Base-by-base conservation (phyloP, 1,284 basidiomycete genomes). In the Ganoderma meredithae region DNA sequence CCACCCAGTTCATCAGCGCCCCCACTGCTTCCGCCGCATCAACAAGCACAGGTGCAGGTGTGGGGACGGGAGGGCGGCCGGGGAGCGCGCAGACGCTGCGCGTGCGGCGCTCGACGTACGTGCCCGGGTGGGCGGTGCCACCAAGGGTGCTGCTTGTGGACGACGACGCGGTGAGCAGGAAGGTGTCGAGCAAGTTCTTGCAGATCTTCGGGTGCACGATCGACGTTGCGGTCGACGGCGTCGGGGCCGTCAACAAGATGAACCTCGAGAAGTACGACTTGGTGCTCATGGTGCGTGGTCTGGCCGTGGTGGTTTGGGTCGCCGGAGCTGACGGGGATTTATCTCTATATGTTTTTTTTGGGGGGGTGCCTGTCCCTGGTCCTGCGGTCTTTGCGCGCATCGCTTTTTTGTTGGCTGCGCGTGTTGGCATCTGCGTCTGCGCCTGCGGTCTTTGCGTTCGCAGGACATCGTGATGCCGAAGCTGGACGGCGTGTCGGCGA, bases 401-500 rank as follows among this genome's bases (percentile, higher is more conserved):
- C 44, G 44, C 44, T 8, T n/a, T 47, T 47, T 25, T 49, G 2
- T 49, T 49, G 9, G 47, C 22, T 49, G 47, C 22, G 22, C 7
- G 58, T 39, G 49, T 41, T 15, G 68, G 63, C 63, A 33, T 72
- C 60, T 70, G 61, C 62, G 25, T 27, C 36, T 36, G 36, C 9
- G 36, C 9, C 27, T 31, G 27, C 9, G 36, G 15, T 19, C 17
- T 19, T 13, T 59, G 39, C 71, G 60, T 69, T n/a, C 13, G 33
- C 53, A 94, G 95, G 95, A 97, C 74, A 96, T 97, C 67, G 93
- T 96, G 64, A 97, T 97, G 95, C 95, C 95, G 10, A 95, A 96
- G 79, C 82, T 97, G 72, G 95, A 97, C 72, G 94, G 95, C 63
- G 89, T 97, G 27, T 92, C 91, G 25, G 96, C 97, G 10, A 98